These are phyloP conservation scores for Hemileia vastatrix DNA, from an alignment of 1,284 basidiomycete species.

Conservation along the genomic window DNA sequence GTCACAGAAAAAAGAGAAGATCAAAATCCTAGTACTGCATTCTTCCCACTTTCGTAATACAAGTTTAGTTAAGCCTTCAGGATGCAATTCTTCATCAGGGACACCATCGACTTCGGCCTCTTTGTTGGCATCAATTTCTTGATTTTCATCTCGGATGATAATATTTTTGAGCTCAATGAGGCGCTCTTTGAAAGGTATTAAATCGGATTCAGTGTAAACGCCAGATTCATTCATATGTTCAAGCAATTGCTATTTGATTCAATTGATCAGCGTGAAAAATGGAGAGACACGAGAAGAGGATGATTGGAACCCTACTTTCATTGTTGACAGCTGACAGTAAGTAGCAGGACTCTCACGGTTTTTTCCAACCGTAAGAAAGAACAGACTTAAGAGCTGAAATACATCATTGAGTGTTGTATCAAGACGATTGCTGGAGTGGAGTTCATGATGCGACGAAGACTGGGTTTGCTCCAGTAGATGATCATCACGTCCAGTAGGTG, in stretches of 20 bases:
- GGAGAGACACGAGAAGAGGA: neutral
- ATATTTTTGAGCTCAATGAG: constrained; percentile 69
- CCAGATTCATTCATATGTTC: constrained; percentile 87
- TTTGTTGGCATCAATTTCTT: constrained; percentile 18
- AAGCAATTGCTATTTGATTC: constrained; percentile 60
- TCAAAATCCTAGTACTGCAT: constrained; percentile 6
- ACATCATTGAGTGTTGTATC: constrained; percentile 88
- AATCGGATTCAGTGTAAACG: constrained; percentile 79
- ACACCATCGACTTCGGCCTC: constrained; percentile 24
- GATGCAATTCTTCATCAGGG: constrained; percentile 24
- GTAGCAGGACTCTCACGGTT: constrained; percentile 82
- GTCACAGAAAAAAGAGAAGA: neutral
- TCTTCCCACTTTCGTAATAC: constrained; percentile 21
- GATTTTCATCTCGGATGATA: constrained; percentile 60
- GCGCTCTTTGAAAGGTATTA: constrained; percentile 70
- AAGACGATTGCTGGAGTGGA: constrained; percentile 56
- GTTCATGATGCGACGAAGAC: constrained; percentile 16
- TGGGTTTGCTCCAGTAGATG: constrained; percentile 15
- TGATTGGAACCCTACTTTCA: constrained; percentile 59
- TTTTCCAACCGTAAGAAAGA: constrained; percentile 60
- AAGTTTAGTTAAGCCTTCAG: constrained; percentile 34
- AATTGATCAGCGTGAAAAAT: neutral
- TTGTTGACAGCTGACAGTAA: constrained; percentile 85
- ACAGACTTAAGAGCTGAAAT: constrained; percentile 53
- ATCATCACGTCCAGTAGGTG: constrained; percentile 14